These are phyloP conservation scores for Senna tora DNA, from an alignment of 306 rosid genomes.

Conservation along the genomic window DNA sequence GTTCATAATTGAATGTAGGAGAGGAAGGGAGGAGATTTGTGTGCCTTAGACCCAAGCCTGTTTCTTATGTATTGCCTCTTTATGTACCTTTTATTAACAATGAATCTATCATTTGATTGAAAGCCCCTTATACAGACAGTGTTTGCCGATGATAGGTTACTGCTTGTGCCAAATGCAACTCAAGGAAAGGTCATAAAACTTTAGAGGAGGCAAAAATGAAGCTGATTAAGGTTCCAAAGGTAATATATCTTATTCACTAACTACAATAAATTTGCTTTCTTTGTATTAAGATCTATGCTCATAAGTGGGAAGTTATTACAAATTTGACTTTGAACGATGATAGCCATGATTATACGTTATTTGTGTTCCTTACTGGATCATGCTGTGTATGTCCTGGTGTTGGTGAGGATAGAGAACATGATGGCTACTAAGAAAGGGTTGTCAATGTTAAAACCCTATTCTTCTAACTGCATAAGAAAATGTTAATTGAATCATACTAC, in stretches of 20 bases:
- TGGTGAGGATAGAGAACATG: background rate
- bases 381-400: background rate
- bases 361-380: background rate
- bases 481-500: conserved; percentile 2
- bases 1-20: background rate
- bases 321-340: background rate
- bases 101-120: background rate
- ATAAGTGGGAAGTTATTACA: background rate
- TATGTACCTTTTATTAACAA: background rate
- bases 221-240: conserved; percentile 64
- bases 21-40: background rate
- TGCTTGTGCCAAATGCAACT: conserved; percentile 72
- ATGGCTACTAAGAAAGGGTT: conserved; percentile 4
- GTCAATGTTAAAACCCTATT: background rate
- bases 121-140: background rate
- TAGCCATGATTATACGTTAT: background rate
- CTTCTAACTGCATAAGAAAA: background rate
- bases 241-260: conserved; percentile 26
- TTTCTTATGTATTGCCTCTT: background rate
- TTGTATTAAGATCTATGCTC: background rate
- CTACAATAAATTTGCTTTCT: background rate
- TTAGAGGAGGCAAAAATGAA: conserved; percentile 68
- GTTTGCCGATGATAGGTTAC: conserved; percentile 50
- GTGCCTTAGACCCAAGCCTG: background rate
- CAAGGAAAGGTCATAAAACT: conserved; percentile 65